Percentiles rank a stretch among this genome's conserved stretches.
Evolutionary conservation across 495 filamentous ascomycete species (phyloP).

Genomic region (Penicillium paxilli): DNA sequence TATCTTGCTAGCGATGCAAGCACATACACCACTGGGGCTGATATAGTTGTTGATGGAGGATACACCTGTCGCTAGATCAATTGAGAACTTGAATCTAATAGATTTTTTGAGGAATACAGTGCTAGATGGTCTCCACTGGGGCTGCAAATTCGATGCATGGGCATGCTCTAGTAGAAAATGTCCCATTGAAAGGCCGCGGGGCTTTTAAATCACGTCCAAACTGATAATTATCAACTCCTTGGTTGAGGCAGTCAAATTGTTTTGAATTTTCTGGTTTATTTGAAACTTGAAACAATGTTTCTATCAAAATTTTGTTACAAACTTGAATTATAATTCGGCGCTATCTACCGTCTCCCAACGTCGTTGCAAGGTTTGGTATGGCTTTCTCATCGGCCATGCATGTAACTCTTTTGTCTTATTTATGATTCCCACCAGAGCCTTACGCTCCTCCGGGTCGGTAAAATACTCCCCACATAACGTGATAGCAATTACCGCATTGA

Average conservation of each 20-base stretch:
- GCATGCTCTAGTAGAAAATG: no score
- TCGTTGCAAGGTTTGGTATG: conserved; percentile 10
- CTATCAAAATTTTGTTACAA: no score
- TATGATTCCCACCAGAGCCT: conserved; percentile 21
- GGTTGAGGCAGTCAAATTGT: no score
- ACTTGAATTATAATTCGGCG: conserved; percentile 10
- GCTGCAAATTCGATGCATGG: neutral
- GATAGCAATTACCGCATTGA: conserved; percentile 29
- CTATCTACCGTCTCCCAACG: conserved; percentile 18
- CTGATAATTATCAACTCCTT: no score
- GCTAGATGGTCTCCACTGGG: no score
- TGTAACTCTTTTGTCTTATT: conserved; percentile 12
- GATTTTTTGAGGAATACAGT: no score
- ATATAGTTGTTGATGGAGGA: conserved; percentile 66
- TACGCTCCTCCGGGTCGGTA: conserved; percentile 20
- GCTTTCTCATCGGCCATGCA: conserved; percentile 21
- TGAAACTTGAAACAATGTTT: no score
- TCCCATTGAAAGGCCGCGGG: no score
- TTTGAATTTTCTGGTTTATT: no score
- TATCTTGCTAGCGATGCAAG: conserved; percentile 77
- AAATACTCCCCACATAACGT: conserved; percentile 30
- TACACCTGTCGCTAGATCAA: conserved; percentile 22
- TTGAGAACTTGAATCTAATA: no score
- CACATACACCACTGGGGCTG: conserved; percentile 76
- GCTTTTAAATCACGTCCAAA: no score